Percentiles rank a stretch among this genome's conserved stretches.
Conservation (phyloP, 192 early-diverging fungal species). For the Phycomyces nitens region DNA sequence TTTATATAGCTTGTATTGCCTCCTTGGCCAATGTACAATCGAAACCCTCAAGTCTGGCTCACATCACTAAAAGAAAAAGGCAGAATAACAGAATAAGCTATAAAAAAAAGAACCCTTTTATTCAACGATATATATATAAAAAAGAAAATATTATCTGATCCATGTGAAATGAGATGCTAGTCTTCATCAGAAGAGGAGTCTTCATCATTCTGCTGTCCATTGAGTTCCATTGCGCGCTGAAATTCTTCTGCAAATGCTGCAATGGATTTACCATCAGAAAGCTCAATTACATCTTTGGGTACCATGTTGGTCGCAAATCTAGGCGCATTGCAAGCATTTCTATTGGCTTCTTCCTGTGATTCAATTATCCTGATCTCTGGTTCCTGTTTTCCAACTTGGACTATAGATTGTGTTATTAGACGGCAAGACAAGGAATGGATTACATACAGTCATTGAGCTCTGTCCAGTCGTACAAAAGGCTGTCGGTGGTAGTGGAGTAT, state of each 20-base stretch:
- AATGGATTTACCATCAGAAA: slow-evolving; percentile 65
- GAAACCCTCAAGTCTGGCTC: slow-evolving; percentile 8
- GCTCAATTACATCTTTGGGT: slow-evolving; percentile 70
- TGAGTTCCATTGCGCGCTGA: slow-evolving; percentile 38
- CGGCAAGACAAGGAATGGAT: neutral
- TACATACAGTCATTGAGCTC: slow-evolving; percentile 56
- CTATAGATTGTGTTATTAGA: neutral
- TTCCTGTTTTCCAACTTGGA: slow-evolving; percentile 19
- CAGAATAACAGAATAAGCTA: too few relatives aligned
- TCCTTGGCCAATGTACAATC: slow-evolving; percentile 22
- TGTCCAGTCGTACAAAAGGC: slow-evolving; percentile 78
- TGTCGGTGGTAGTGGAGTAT: slow-evolving; percentile 74
- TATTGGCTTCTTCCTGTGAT: slow-evolving; percentile 38
- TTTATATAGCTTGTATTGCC: slow-evolving; percentile 14
- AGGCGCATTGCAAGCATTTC: slow-evolving; percentile 31
- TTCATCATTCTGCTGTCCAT: neutral
- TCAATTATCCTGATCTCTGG: slow-evolving; percentile 40
- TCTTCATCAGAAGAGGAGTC: neutral
- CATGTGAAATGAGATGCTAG: too few relatives aligned
- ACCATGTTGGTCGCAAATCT: slow-evolving; percentile 63
- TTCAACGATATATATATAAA: too few relatives aligned
- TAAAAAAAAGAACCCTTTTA: too few relatives aligned
- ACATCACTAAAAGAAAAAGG: neutral
- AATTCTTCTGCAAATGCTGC: slow-evolving; percentile 70
- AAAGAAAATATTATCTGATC: too few relatives aligned